Conservation (phyloP, 164 flowering plant species). For the Tetracentron sinense region DNA sequence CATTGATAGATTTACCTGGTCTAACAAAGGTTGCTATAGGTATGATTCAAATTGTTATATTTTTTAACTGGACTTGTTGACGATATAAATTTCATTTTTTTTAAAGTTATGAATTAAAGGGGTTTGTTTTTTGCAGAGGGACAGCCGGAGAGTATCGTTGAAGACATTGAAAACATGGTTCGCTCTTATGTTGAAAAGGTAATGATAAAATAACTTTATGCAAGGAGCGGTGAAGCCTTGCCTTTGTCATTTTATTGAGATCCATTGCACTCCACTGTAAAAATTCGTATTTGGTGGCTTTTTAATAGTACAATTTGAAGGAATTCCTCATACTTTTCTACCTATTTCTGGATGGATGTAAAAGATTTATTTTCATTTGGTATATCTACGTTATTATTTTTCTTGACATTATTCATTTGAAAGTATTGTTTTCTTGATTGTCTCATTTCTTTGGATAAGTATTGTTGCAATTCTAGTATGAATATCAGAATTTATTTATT, state of each 20-base stretch:
- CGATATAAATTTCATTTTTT: neutral
- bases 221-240: too few species aligned
- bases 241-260: neutral
- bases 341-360: too few species aligned
- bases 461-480: too few species aligned
- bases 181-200: constrained; percentile 52
- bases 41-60: constrained; percentile 16
- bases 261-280: neutral
- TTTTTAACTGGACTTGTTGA: neutral
- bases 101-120: neutral
- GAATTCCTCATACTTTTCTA: too few species aligned
- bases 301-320: too few species aligned
- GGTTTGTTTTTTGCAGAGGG: constrained; percentile 31
- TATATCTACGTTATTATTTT: too few species aligned
- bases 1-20: constrained; percentile 45
- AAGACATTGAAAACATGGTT: constrained; percentile 55
- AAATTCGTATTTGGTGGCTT: too few species aligned
- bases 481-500: too few species aligned
- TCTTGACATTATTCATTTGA: too few species aligned
- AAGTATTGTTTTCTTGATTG: too few species aligned
- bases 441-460: too few species aligned
- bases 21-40: constrained; percentile 42
- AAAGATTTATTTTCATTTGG: too few species aligned
- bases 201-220: neutral
- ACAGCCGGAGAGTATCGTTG: constrained; percentile 44